A percentile compares a stretch with the other conserved stretches of the same genome.
phyloP scores from a whole-genome alignment of 345 rosid genomes.

The Fremontodendron californicum region DNA sequence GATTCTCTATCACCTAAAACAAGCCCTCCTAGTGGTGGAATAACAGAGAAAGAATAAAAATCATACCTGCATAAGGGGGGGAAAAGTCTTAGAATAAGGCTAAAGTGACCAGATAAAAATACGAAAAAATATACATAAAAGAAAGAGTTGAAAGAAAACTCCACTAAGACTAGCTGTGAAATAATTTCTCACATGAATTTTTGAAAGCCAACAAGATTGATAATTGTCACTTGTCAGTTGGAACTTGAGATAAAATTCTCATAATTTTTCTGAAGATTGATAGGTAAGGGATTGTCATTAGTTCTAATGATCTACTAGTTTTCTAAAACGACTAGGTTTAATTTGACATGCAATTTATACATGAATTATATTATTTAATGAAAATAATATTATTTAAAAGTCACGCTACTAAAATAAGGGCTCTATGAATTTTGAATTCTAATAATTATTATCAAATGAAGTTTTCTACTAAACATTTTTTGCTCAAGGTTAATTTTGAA shows the following conservation, averaged over 20 bases:
- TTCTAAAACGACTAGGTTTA: not conserved
- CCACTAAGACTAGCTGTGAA: not conserved
- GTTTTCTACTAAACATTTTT: not conserved
- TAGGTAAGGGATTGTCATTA: not conserved
- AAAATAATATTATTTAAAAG: not conserved
- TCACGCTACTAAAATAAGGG: not conserved
- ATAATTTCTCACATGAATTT: not conserved
- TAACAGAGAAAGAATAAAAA: slow-evolving; percentile 72
- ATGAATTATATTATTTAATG: not conserved
- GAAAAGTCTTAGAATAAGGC: not conserved
- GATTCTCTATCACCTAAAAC: slow-evolving; percentile 81
- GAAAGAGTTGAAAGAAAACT: not conserved
- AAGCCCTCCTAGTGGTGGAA: slow-evolving; percentile 77
- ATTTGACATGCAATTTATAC: not conserved
- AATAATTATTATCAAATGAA: not conserved
- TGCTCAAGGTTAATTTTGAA: not conserved
- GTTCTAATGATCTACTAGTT: not conserved
- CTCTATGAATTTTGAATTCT: not conserved
- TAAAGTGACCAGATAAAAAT: not conserved
- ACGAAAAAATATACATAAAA: not conserved
- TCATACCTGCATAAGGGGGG: slow-evolving; percentile 58
- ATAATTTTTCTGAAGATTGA: not conserved
- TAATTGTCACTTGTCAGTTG: not conserved
- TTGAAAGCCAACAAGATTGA: not conserved
- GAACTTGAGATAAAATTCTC: not conserved